Base-by-base conservation (phyloP, 345 rosid genomes). In the Cardiospermum halicacabum region DNA sequence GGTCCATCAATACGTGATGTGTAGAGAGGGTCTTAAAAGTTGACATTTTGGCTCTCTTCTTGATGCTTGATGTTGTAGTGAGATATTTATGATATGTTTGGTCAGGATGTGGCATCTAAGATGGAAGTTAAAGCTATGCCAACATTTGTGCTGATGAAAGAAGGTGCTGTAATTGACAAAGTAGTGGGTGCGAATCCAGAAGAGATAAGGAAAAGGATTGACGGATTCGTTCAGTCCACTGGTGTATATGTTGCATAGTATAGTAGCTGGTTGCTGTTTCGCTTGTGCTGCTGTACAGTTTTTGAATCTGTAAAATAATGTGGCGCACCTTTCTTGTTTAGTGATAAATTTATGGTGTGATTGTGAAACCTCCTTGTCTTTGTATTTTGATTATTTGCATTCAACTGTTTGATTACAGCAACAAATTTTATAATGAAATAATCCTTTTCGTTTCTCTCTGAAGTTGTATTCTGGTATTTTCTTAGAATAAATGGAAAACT, bases 101-200 rank as follows among this genome's bases (percentile, higher is more conserved):
- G 24, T 67, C 72, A 91, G 97, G 97, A 84, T 58, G 96, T 90
- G 60, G 96, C 97, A 3, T 56, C 67, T 24, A 79, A 71, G 61
- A 62, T 87, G 84, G 86, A 81, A 64, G 75, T 87, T 19, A 91
- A 85, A 74, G 97, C 99, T n/a, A 94, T 94, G 99, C 95, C 99
- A 0, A 89, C 99, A 12, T 91, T 91, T 76, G 19, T 84, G 73
- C 72, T 89, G 78, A 75, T 87, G 85, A 91, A 68, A 71, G 86
- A 77, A 60, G 89, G 94, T 62, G 74, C 69, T 62, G 55, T 36
- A 5, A 82, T 73, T 11, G 95, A 90, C 81, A 94, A 82, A 79
- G 53, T 90, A 13, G 95, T 94, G 30, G 99, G 99, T 11, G 97
- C 95, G 3, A 88, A 94, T 63, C 96, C 92, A 6, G 96, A 81